A percentile compares a stretch with the other conserved stretches of the same genome.
Conservation (phyloP, 1,284 basidiomycete species). For the Puccinia triticina region DNA sequence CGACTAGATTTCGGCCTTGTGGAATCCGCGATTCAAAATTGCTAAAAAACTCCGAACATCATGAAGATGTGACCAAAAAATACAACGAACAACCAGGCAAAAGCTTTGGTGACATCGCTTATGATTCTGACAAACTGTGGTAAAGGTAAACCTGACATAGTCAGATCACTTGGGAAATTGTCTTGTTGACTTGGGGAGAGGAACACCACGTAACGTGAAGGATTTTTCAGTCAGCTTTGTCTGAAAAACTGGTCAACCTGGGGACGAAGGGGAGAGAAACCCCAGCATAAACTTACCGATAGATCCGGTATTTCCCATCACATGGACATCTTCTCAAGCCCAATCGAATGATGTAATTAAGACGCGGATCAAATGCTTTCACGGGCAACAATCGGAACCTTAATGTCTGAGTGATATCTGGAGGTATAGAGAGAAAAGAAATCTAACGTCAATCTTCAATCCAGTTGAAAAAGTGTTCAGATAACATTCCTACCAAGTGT, state of each 20-base stretch:
- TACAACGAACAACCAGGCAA: slow-evolving; percentile 5
- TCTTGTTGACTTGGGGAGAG: slow-evolving; percentile 37
- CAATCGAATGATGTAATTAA: slow-evolving; percentile 32
- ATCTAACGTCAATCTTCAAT: neutral
- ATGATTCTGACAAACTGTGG: slow-evolving; percentile 32
- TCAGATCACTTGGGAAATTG: slow-evolving; percentile 40
- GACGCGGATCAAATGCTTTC: neutral
- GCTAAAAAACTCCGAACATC: slow-evolving; percentile 10
- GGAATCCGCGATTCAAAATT: neutral
- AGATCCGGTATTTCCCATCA: slow-evolving; percentile 45
- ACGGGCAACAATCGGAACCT: slow-evolving; percentile 9
- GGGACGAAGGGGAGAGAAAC: neutral
- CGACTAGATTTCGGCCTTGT: too few relatives aligned
- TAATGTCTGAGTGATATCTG: slow-evolving; percentile 18
- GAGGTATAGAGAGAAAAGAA: neutral
- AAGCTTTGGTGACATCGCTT: slow-evolving; percentile 18
- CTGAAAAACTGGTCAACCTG: neutral
- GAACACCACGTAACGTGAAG: too few relatives aligned
- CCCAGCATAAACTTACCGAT: slow-evolving; percentile 13
- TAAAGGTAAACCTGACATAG: slow-evolving; percentile 32
- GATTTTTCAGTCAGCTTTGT: neutral
- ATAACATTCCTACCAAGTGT: slow-evolving; percentile 5
- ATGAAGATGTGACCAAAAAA: slow-evolving; percentile 28
- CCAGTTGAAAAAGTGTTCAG: neutral
- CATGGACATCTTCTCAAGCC: slow-evolving; percentile 19